Percentiles rank a stretch among this genome's conserved stretches.
Conservation (phyloP, 1,284 basidiomycete genomes). For the Rhodotorula sp. region DNA sequence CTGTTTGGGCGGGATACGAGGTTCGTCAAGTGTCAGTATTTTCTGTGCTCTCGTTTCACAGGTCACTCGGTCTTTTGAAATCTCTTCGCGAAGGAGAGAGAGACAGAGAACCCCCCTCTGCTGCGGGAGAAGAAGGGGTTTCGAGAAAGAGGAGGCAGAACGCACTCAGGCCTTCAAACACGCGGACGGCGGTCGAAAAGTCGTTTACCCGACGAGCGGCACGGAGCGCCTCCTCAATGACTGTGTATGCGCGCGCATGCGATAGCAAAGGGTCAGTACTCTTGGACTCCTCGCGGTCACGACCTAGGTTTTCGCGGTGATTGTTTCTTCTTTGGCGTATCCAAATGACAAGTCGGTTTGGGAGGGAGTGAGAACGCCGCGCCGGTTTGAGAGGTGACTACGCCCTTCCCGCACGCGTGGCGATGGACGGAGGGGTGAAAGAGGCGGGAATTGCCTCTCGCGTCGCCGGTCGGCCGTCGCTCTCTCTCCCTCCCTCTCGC, state of each 20-base stretch:
- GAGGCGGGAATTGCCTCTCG: too few species aligned
- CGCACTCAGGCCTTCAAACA: constrained; percentile 62
- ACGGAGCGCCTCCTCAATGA: constrained; percentile 84
- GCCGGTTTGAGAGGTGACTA: too few species aligned
- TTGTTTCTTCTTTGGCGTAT: not conserved
- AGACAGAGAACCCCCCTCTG: constrained; percentile 72
- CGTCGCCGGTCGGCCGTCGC: too few species aligned
- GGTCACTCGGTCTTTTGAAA: constrained; percentile 89
- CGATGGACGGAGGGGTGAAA: too few species aligned
- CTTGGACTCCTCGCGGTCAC: too few species aligned
- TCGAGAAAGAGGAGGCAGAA: not conserved
- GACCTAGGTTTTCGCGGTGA: too few species aligned
- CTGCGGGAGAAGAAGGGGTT: too few species aligned
- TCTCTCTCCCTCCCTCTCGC: too few species aligned
- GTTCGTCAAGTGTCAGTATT: not conserved
- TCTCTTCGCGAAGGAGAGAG: constrained; percentile 90
- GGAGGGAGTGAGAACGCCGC: too few species aligned
- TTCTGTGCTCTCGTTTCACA: constrained; percentile 58
- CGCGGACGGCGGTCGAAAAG: constrained; percentile 91
- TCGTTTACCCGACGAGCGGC: constrained; percentile 91
- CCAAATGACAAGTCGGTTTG: too few species aligned
- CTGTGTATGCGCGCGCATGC: constrained; percentile 45
- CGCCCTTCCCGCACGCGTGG: too few species aligned
- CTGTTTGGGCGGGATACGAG: not conserved
- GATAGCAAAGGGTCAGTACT: not conserved